Conservation (phyloP, 306 rosid genomes). For the Astragalus membranaceus region DNA sequence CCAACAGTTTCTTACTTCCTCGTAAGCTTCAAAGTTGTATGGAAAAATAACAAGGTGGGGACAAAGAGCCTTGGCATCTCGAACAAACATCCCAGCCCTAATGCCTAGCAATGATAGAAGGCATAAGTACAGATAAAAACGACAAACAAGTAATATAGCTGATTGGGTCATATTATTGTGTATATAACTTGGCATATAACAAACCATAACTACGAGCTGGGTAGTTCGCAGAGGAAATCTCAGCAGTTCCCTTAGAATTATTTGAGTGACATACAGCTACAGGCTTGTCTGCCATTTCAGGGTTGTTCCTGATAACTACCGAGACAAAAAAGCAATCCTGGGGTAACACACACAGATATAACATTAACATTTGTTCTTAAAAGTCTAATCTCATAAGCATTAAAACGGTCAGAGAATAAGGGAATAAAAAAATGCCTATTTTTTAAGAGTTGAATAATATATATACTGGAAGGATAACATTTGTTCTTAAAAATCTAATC, state of each 20-base stretch:
- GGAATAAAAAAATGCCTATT: neutral
- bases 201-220: slow-evolving; percentile 90
- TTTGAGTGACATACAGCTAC: slow-evolving; percentile 92
- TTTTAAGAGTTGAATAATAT: neutral
- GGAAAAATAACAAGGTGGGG: slow-evolving; percentile 74
- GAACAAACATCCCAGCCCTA: slow-evolving; percentile 89
- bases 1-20: slow-evolving; percentile 48
- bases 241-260: slow-evolving; percentile 86
- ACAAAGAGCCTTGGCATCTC: slow-evolving; percentile 81
- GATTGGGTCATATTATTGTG: neutral
- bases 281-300: slow-evolving; percentile 67
- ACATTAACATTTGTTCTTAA: neutral
- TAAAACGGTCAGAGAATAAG: neutral
- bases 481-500: slow-evolving; percentile 20
- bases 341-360: slow-evolving; percentile 27
- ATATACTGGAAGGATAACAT: neutral
- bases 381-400: slow-evolving; percentile 26
- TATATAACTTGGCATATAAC: slow-evolving; percentile 26
- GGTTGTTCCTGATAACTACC: slow-evolving; percentile 66
- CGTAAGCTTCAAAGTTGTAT: slow-evolving; percentile 90
- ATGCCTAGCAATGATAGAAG: slow-evolving; percentile 48
- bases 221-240: slow-evolving; percentile 95
- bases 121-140: slow-evolving; percentile 9
- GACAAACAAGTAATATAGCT: neutral
- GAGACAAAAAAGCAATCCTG: slow-evolving; percentile 97